Evolutionary conservation across 345 rosid species (phyloP), one percentile per base, ranked within the genome.

Genomic region (Murraya paniculata): DNA sequence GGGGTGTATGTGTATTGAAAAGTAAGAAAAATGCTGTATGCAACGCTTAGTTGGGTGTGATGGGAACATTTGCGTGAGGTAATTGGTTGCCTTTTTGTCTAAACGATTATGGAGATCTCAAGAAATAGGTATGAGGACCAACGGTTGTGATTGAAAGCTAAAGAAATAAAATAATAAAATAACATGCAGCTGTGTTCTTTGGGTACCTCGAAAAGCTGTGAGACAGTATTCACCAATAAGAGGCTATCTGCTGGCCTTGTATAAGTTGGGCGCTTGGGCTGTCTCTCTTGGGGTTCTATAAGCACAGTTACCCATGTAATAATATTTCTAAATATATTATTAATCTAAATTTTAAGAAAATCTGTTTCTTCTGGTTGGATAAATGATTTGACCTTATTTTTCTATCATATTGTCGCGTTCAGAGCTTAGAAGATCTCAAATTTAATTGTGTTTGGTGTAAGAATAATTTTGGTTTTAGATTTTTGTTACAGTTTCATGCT

Each of bases 51-150:
- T 28, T 70, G 76, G 81, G 71, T 67, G 72, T 76, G 82, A 76
- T 60, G 74, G 84, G 72, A 76, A 39, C 84, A 74, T 67, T 79
- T 83, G 86, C 85, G 82, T 74, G 56, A 50, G 78, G 72, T 19
- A 41, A 41, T 62, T 71, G 59, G 74, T 69, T 59, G 77, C 78
- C 53, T 53, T 67, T 31, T 61, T 10, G n/a, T 7, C 41, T n/a
- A 7, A 36, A 31, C 19, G 60, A 48, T 2, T 9, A 5, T 24
- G 69, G 66, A 35, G 72, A 74, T 81, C 70, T 61, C 31, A 33
- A 59, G 75, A 19, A 41, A 30, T 8, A 31, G 48, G 64, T 6
- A 35, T 1, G 21, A 50, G 30, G 33, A 86, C 73, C n/a, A 30
- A 80, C 86, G 86, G 85, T 35, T 64, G 81, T 31, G 60, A 72